These are phyloP conservation scores for Gamsiella multidivaricata DNA, from an alignment of 192 early-diverging fungal species.

Conservation along the genomic window DNA sequence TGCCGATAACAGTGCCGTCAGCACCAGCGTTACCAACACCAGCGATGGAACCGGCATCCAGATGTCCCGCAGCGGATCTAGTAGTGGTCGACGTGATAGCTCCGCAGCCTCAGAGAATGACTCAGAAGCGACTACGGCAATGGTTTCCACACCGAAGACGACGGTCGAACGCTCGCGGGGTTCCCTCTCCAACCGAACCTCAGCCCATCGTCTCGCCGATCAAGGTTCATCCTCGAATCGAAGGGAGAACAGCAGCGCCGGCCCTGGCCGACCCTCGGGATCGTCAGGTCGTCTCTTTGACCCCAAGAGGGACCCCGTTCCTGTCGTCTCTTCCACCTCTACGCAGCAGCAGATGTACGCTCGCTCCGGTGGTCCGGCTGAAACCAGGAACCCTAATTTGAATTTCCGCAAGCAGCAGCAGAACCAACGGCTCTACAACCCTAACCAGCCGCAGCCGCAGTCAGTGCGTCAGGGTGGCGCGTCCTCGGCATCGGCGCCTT, in stretches of 20 bases:
- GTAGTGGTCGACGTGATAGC: neutral
- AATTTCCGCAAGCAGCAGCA: slow-evolving; percentile 16
- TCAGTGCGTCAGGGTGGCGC: slow-evolving; percentile 1
- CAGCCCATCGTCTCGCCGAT: slow-evolving; percentile 14
- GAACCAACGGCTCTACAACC: slow-evolving; percentile 27
- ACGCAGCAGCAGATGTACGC: neutral
- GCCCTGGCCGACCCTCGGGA: slow-evolving; percentile 11
- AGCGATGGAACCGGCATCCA: no score
- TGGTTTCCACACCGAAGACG: neutral
- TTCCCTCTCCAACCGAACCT: slow-evolving; percentile 10
- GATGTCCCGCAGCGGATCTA: neutral
- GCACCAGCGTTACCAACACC: slow-evolving; percentile 1
- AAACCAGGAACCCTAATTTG: slow-evolving; percentile 13
- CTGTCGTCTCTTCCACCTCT: slow-evolving; percentile 25
- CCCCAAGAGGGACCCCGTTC: slow-evolving; percentile 45
- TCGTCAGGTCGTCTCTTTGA: slow-evolving; percentile 32
- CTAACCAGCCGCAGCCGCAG: slow-evolving; percentile 48
- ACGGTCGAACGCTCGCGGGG: slow-evolving; percentile 19
- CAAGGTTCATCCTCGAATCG: slow-evolving; percentile 14
- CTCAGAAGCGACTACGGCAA: slow-evolving; percentile 12
- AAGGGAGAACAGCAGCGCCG: slow-evolving; percentile 5
- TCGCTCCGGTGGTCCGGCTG: slow-evolving; percentile 4
- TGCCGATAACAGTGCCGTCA: neutral
- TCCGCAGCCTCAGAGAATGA: slow-evolving; percentile 12
- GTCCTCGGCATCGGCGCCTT: neutral